Evolutionary conservation across 371 early-diverging fungal species (phyloP), one percentile per base, ranked within the genome.

Genomic region (Nematocida ausubeli): DNA sequence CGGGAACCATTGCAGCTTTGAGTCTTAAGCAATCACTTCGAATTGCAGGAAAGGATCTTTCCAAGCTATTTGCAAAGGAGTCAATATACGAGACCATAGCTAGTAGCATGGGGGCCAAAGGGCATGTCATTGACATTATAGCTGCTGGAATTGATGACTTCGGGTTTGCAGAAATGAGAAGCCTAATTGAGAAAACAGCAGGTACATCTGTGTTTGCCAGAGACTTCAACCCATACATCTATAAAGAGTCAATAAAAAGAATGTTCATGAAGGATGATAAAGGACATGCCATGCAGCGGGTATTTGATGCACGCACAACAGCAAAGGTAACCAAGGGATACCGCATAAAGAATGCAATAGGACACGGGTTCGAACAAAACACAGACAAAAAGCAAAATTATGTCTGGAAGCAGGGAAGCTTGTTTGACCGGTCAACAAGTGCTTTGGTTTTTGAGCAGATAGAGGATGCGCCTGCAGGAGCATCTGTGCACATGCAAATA

Each of bases 301-400:
- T 93, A 14, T 97, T 98, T 87, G 97, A 98, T 85, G 96, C 93
- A n/a, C 92, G 92, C 5, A 85, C 97, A 44, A 95, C 95, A 83
- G 93, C 98, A 9, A 81, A 82, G 42, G 75, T 84, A 14, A 78
- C 80, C n/a, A 52, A 60, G 39, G 83, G 82, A 50, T 58, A 84
- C 22, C 34, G 28, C 30, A 72, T 71, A 35, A 85, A 83, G 44
- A 80, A 82, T 14, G 42, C 81, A n/a, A 37, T 82, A 16, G 87
- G 85, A 2, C 81, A 80, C 37, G 87, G 87, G 14, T 63, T 58
- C 14, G 44, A 49, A 6, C 32, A 22, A 19, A 66, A 58, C 2
- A 37, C 5, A 12, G 67, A 75, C 14, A 80, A 80, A 34, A 80
- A 80, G 51, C 47, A 42, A 14, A 52, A 47, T 51, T 60, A 81